Evolutionary conservation across 139 green algal genomes (phyloP).

Genomic region (Yamagishiella unicocca): DNA sequence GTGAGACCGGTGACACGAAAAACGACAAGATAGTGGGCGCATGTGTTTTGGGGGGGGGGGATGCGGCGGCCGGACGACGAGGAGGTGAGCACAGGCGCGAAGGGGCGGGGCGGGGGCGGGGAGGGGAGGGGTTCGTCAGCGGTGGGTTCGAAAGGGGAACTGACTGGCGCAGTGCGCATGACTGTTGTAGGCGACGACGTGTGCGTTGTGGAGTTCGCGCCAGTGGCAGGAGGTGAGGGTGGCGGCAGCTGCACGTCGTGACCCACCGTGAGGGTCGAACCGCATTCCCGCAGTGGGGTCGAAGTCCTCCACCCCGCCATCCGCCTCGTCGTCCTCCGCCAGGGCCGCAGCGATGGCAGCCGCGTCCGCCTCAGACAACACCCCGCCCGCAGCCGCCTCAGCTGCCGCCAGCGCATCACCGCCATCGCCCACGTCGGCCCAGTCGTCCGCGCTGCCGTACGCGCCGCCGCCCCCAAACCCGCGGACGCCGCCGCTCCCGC

Average conservation of each 20-base stretch:
- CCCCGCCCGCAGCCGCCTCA: not conserved
- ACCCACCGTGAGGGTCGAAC: slow-evolving; percentile 15
- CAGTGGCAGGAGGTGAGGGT: too few relatives aligned
- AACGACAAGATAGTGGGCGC: not conserved
- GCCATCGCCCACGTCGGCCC: not conserved
- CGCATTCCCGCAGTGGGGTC: slow-evolving; percentile 35
- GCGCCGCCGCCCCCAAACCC: not conserved
- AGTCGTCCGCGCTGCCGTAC: slow-evolving; percentile 30
- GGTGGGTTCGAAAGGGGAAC: too few relatives aligned
- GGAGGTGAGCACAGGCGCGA: too few relatives aligned
- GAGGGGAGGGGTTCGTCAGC: too few relatives aligned
- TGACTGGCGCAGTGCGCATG: too few relatives aligned
- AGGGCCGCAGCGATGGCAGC: slow-evolving; percentile 43
- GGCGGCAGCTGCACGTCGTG: too few relatives aligned
- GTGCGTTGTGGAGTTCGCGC: too few relatives aligned
- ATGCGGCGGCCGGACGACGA: too few relatives aligned
- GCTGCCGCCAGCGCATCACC: not conserved
- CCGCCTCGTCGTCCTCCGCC: slow-evolving; percentile 31
- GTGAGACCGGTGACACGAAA: not conserved
- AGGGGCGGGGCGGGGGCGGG: too few relatives aligned
- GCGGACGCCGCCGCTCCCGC: not conserved
- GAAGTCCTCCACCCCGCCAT: not conserved
- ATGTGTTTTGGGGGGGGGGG: too few relatives aligned
- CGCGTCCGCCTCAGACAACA: slow-evolving; percentile 36
- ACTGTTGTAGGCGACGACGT: too few relatives aligned